Evolutionary conservation across 805 yeast genomes (phyloP), one percentile per base, ranked within the genome.

Genomic region (Isabelozyma pseudorhagii): DNA sequence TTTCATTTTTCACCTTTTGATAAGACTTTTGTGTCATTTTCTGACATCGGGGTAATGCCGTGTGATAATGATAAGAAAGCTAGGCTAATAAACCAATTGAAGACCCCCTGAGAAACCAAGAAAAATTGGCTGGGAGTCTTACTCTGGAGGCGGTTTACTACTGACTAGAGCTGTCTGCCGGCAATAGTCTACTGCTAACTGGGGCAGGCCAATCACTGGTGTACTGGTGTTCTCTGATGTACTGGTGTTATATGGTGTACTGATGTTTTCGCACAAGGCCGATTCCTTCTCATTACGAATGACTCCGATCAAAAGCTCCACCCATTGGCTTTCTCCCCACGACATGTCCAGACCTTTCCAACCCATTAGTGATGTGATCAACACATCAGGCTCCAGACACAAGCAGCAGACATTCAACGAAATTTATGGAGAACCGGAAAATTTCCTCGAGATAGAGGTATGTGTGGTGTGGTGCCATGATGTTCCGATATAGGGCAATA

Each of bases 371-470:
- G 78, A 73, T 42, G 62, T 72, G 17, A 67, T 72, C 47, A 61
- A 62, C 48, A 66, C 68, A 40, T 55, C 68, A 36, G 50, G 66
- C 38, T 49, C 62, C 34, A 79, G 72, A 56, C 78, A 75, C 46
- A 68, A 67, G 45, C 66, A 59, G 51, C 93, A 87, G 65, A 78
- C 89, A 3, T 85, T 84, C 64, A 87, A 82, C 54, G 96, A 90
- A 59, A 78, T 88, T 41, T 94, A 94, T 62, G 97, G 96, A 0
- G 96, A 88, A 59, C 98, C 97, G 0, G 98, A 94, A 67, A 89
- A 90, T 69, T 89, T 91, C 61, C 77, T 93, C 40, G 99, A 93
- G 68, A 84, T 94, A 36, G 97, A 92, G 66, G 96, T 91, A 51
- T 51, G 74, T 48, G 18, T 10, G 14, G 5, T 29, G 38, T 10